A percentile compares a stretch with the other conserved stretches of the same genome.
Conservation (phyloP, 805 yeast genomes). For the Citeromyces matritensis region DNA sequence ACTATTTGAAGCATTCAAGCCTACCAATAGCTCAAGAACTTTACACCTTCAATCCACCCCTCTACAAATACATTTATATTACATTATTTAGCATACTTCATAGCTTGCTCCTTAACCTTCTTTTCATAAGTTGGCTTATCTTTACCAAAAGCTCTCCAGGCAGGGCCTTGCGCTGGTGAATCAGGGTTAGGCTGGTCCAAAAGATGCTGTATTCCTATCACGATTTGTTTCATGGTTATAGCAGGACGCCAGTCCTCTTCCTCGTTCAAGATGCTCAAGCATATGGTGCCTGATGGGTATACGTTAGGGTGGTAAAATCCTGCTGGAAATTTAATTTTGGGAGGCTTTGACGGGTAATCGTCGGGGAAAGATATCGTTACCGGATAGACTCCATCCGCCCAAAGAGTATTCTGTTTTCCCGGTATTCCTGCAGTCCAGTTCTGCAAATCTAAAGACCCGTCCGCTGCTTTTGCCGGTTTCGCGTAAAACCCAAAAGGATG, state of each 20-base stretch:
- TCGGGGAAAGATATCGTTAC: slow-evolving; percentile 70
- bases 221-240: slow-evolving; percentile 77
- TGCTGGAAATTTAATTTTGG: slow-evolving; percentile 79
- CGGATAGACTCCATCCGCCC: slow-evolving; percentile 89
- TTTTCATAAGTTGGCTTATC: slow-evolving; percentile 58
- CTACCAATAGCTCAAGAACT: no score
- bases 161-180: slow-evolving; percentile 96
- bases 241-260: slow-evolving; percentile 98
- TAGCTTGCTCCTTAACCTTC: slow-evolving; percentile 71
- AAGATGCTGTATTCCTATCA: slow-evolving; percentile 84
- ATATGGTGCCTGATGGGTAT: slow-evolving; percentile 94
- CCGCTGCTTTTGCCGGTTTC: slow-evolving; percentile 64
- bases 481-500: slow-evolving; percentile 98
- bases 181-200: slow-evolving; percentile 83
- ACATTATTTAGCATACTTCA: slow-evolving; percentile 37
- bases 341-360: slow-evolving; percentile 95
- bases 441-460: slow-evolving; percentile 76
- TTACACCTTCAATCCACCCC: no score
- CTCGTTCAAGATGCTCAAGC: slow-evolving; percentile 85
- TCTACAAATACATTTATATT: no score
- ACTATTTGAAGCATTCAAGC: no score
- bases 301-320: slow-evolving; percentile 95
- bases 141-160: slow-evolving; percentile 74
- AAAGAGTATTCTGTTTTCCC: slow-evolving; percentile 72
- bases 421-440: slow-evolving; percentile 95